phyloP scores from a whole-genome alignment of 2,329 filamentous ascomycete species.

The Colletotrichum truncatum region DNA sequence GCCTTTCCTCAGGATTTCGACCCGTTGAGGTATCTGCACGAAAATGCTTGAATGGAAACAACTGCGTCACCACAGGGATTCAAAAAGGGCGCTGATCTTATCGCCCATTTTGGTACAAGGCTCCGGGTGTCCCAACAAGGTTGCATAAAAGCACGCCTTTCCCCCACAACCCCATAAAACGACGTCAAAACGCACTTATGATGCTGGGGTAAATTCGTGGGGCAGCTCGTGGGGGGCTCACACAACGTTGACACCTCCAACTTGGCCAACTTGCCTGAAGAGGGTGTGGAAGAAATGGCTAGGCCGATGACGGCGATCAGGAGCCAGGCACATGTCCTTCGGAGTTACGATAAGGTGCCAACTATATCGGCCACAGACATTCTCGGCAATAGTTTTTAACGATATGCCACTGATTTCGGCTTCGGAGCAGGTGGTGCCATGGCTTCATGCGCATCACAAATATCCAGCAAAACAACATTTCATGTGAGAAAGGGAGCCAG shows the following conservation, averaged over 20 bases:
- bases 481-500: neutral
- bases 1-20: slow-evolving; percentile 1
- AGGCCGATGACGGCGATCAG: slow-evolving; percentile 9
- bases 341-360: slow-evolving; percentile 19
- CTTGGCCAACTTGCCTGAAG: neutral
- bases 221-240: slow-evolving; percentile 27
- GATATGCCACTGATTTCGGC: neutral
- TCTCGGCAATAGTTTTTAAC: neutral
- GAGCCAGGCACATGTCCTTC: slow-evolving; percentile 11
- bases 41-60: neutral
- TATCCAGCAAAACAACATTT: too few species aligned
- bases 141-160: slow-evolving; percentile 25
- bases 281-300: slow-evolving; percentile 13
- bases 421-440: neutral
- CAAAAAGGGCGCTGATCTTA: slow-evolving; percentile 8
- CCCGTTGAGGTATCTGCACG: neutral
- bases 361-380: slow-evolving; percentile 2
- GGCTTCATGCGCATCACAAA: neutral
- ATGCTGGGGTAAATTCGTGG: slow-evolving; percentile 24
- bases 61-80: slow-evolving; percentile 14
- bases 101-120: slow-evolving; percentile 10
- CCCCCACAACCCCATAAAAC: slow-evolving; percentile 32
- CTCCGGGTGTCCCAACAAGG: slow-evolving; percentile 24
- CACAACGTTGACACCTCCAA: slow-evolving; percentile 13
- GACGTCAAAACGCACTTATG: slow-evolving; percentile 25